A percentile compares a stretch with the other conserved stretches of the same genome.
Evolutionary conservation across 2,329 filamentous ascomycete species (phyloP).

Genomic region (Trichophyton verrucosum): DNA sequence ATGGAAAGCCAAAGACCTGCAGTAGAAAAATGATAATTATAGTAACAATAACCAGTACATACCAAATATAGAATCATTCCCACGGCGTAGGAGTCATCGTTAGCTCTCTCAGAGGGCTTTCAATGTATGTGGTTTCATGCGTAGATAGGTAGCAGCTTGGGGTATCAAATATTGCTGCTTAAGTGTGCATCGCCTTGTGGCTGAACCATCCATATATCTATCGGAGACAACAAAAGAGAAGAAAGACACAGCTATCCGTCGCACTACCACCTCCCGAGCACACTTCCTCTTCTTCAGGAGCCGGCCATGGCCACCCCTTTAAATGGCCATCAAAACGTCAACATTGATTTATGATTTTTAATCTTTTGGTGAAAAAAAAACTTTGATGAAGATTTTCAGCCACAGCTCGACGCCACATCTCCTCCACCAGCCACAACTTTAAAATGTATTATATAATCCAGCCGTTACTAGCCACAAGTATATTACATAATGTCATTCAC

Average conservation of each 20-base stretch:
- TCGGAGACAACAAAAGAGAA: neutral
- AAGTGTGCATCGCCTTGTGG: neutral
- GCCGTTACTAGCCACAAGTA: neutral
- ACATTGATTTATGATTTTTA: too few relatives aligned
- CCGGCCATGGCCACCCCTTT: too few relatives aligned
- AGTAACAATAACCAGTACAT: neutral
- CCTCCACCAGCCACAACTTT: neutral
- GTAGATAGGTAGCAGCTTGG: neutral
- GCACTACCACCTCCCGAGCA: too few relatives aligned
- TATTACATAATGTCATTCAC: neutral
- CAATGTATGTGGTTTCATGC: neutral
- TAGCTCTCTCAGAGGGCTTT: neutral
- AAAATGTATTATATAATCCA: too few relatives aligned
- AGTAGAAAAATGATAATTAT: too few relatives aligned
- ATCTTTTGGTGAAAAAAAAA: neutral
- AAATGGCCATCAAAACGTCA: too few relatives aligned
- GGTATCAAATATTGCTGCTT: neutral
- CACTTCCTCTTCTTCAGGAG: too few relatives aligned
- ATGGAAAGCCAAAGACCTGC: neutral
- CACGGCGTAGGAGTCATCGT: neutral
- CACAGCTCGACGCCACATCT: neutral
- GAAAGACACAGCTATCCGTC: neutral
- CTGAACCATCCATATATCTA: neutral
- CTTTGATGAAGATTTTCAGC: neutral
- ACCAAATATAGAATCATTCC: neutral